Base-by-base conservation (phyloP, 1,284 basidiomycete species). In the Cryptococcus amylolentus region DNA sequence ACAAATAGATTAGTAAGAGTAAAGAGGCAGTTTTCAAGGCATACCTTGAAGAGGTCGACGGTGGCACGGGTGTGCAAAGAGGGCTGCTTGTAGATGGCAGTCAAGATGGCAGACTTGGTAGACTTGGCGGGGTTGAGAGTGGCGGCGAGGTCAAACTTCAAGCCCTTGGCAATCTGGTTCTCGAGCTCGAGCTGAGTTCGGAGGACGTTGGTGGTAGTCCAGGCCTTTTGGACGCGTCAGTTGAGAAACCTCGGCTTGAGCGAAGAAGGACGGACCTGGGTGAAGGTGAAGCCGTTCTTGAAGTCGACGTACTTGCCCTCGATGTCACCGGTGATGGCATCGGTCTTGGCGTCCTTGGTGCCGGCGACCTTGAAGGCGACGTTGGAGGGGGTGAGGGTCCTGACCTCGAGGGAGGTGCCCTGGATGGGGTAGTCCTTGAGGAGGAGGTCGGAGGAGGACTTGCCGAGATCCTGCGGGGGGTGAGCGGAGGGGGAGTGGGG, bases 91-190 rank as follows among this genome's bases (percentile, higher is more conserved):
- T 95, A 98, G 79, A 86, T 84, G 68, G 88, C 84, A 72, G 86
- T 89, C 65, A 83, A 74, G 68, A 92, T 81, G 58, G 91, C 91
- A 53, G 85, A 84, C 84, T 93, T 95, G 73, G 83, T 80, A 69
- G 84, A 63, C 71, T 78, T 77, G 63, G 77, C 85, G 56, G 96
- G 94, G 70, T 88, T 82, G 67, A 98, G 84, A 56, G 87, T 85
- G 65, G 91, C 88, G 75, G 83, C 84, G 60, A 97, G 79, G 79
- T 98, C 95, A 72, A 98, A 83, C 84, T 98, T 98, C 80, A 98
- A 86, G 67, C 93, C 95, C 81, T 94, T 91, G 71, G 94, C 92
- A 75, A 98, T 86, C 81, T 94, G 88, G 84, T 97, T 95, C 81
- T 98, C 94, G 73, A 98, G 83, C 84, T 98, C 96, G 66, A 98